Evolutionary conservation across 306 rosid species (phyloP), one percentile per base, ranked within the genome.

Genomic region (Benincasa hispida): DNA sequence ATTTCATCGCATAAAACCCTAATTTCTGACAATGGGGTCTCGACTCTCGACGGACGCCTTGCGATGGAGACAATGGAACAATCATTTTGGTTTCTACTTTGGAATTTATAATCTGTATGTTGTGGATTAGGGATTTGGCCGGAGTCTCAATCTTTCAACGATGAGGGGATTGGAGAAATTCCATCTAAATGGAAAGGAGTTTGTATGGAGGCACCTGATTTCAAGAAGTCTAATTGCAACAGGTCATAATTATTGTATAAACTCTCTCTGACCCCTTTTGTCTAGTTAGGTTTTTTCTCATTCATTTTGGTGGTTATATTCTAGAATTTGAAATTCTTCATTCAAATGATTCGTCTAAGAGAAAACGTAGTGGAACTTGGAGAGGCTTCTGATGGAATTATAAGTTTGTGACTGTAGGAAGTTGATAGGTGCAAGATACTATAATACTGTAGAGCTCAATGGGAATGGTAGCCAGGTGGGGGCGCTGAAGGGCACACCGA

Each of bases 401-500:
- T 13, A 14, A 5, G 21, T 50, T 45, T 67, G 37, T 45, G 19
- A 74, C 57, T 80, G 61, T 72, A 94, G 98, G 80, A 94, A 94
- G 83, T 76, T 94, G 89, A 89, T 94, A 77, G 98, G 98, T 47
- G 98, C 98, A 81, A 91, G 96, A 82, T 94, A 83, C 91, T 94
- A 91, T 53, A 84, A 83, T 35, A 51, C 39, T 28, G 74, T 74
- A 63, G 45, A 35, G 45, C 69, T 75, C 19, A 62, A 56, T 34
- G 63, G 79, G 27, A 89, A 83, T 80, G 57, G 79, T 48, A 87
- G 88, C 82, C 62, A 30, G 0, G 60, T 21, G 59, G 59, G 80
- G 8, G 72, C 45, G 84, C 13, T 81, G 66, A 84, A 74, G 41
- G 92, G 87, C 58, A 86, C 97, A 3, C 95, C 98, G 12, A 90